Base-by-base conservation (phyloP, 805 yeast genomes). In the Yamadazyma phyllophila region DNA sequence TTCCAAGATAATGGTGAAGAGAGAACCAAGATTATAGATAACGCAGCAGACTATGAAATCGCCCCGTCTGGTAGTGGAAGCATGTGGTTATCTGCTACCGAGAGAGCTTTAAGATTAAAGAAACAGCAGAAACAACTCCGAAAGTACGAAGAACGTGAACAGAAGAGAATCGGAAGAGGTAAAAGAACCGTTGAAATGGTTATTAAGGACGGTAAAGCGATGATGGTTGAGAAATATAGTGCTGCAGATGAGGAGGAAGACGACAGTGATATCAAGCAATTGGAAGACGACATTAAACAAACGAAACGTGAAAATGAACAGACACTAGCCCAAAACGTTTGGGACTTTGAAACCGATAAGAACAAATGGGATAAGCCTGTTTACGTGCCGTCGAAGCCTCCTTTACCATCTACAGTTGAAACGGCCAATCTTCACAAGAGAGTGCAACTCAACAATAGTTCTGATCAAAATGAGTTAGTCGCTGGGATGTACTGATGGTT, bases 1-100 rank as follows among this genome's bases (percentile, higher is more conserved):
- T 94, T 83, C 62, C 99, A 94, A 62, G 88, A 80, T 2, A 82
- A 91, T 13, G 87, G 95, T 6, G 88, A 91, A 1, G 95, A 89
- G 61, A 75, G 99, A 61, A 94, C 99, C 0, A 81, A 80, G 54
- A 89, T 94, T 51, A 91, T 95, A 33, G 99, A 94, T 61, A 84
- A 88, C 59, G 97, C 95, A 0, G 81, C 96, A 4, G 99, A 94
- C 61, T 88, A 79, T 60, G 95, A 88, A 41, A 64, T 83, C 45
- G 80, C 88, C 0, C 69, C 70, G 2, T 48, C 59, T 2, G 66
- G 76, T 0, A 57, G 76, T 33, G 67, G 66, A 2, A 84, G 80
- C 53, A 69, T 84, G 50, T 94, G 99, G 98, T 82, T 96, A 0
- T 83, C 96, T 1, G 83, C 85, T 0, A 75, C 83, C 43, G 97